Evolutionary conservation across 2,329 filamentous ascomycete genomes (phyloP).

Genomic region (Didymellaceae sp.): DNA sequence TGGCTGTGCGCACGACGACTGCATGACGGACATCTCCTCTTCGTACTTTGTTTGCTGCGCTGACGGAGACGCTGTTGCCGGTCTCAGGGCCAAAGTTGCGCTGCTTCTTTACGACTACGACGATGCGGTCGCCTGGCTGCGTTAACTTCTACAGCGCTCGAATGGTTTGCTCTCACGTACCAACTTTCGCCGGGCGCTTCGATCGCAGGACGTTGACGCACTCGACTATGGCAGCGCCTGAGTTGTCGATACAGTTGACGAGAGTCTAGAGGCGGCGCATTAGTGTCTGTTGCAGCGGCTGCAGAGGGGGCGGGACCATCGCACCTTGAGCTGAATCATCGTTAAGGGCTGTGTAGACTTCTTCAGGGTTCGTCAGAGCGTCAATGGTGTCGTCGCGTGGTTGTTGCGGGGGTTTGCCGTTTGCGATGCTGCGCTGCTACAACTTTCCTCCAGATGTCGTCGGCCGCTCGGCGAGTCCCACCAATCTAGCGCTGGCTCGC

Average conservation of each 20-base stretch:
- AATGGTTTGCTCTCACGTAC: conserved; percentile 59
- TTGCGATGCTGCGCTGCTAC: conserved; percentile 9
- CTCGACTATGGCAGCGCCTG: conserved; percentile 94
- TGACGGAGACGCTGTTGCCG: conserved; percentile 72
- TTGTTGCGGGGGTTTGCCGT: conserved; percentile 17
- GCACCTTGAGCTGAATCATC: conserved; percentile 51
- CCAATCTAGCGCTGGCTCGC: conserved; percentile 16
- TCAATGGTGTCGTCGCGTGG: background rate
- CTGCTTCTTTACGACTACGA: conserved; percentile 97
- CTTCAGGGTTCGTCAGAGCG: background rate
- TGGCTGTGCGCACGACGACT: conserved; percentile 88
- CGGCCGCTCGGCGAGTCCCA: conserved; percentile 18
- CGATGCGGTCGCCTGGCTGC: conserved; percentile 84
- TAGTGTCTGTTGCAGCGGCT: conserved; percentile 25
- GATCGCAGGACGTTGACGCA: conserved; percentile 92
- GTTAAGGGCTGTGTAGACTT: conserved; percentile 17
- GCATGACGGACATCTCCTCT: conserved; percentile 96
- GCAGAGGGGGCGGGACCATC: conserved; percentile 3
- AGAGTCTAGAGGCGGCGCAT: conserved; percentile 77
- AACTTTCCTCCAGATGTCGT: conserved; percentile 24
- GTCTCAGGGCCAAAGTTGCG: conserved; percentile 76
- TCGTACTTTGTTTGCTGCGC: conserved; percentile 88
- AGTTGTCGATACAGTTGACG: conserved; percentile 99
- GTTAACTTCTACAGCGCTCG: conserved; percentile 14
- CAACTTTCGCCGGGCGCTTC: conserved; percentile 86